Evolutionary conservation across 345 rosid species (phyloP).

Genomic region (Arabis alpina): DNA sequence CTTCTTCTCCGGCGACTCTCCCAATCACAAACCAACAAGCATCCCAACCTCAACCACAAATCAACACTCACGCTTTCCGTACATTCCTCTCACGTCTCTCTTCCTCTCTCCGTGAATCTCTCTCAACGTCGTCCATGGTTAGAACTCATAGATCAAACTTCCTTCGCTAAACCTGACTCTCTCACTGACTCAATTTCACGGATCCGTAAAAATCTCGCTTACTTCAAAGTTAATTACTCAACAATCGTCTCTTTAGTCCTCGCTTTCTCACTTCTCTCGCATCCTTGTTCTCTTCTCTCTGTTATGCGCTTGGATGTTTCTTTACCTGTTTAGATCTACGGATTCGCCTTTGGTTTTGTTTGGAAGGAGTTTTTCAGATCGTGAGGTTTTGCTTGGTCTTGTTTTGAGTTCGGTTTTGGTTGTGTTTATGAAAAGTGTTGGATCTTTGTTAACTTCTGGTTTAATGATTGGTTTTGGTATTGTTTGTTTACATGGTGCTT

Average conservation of each 20-base stretch:
- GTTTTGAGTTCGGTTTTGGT: constrained; percentile 31
- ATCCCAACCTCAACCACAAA: constrained; percentile 42
- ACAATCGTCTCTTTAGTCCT: constrained; percentile 38
- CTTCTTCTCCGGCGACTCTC: constrained; percentile 40
- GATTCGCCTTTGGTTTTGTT: constrained; percentile 36
- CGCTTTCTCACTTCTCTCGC: constrained; percentile 42
- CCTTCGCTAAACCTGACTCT: constrained; percentile 73
- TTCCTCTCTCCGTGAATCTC: constrained; percentile 44
- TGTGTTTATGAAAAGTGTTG: constrained; percentile 45
- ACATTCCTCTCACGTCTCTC: constrained; percentile 43
- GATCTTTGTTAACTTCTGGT: constrained; percentile 38
- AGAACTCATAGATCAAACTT: constrained; percentile 67
- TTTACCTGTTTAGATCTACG: constrained; percentile 38
- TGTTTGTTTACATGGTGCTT: constrained; percentile 43
- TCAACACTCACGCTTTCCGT: constrained; percentile 48
- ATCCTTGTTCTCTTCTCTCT: constrained; percentile 40
- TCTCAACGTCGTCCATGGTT: constrained; percentile 63
- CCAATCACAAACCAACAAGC: constrained; percentile 39
- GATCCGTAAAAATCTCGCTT: constrained; percentile 69
- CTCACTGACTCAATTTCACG: constrained; percentile 66
- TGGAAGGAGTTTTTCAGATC: constrained; percentile 36
- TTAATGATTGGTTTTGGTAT: constrained; percentile 32
- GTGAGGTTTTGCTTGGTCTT: constrained; percentile 36
- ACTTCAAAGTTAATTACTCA: constrained; percentile 56
- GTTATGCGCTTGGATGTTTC: constrained; percentile 38